Percentiles rank a stretch among this genome's conserved stretches.
Conservation (phyloP, 2,329 filamentous ascomycete species). For the Chaetomiaceae sp. region DNA sequence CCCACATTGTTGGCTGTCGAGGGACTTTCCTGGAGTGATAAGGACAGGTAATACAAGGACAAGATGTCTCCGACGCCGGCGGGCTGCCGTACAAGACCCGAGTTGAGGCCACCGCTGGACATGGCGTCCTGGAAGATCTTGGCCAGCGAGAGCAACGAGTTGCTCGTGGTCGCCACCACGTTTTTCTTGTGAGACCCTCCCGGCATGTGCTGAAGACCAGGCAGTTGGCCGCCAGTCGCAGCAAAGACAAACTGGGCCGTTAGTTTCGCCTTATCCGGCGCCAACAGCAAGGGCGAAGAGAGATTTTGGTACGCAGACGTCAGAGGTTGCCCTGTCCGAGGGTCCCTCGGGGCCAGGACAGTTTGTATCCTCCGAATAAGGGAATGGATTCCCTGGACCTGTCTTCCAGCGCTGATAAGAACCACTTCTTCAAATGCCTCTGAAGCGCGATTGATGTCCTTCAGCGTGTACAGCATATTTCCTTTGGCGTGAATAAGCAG, state of each 20-base stretch:
- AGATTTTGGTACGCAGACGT: conserved; percentile 21
- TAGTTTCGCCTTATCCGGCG: conserved; percentile 74
- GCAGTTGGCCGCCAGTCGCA: conserved; percentile 62
- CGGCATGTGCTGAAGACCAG: conserved; percentile 67
- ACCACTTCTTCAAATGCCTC: conserved; percentile 93
- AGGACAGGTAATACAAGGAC: conserved; percentile 87
- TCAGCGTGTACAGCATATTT: conserved; percentile 92
- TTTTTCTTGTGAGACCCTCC: conserved; percentile 68
- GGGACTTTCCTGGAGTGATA: conserved; percentile 90
- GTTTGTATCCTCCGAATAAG: conserved; percentile 73
- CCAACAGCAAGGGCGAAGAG: conserved; percentile 65
- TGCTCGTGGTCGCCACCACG: conserved; percentile 88
- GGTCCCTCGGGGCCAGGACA: conserved; percentile 52
- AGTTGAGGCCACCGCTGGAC: conserved; percentile 60
- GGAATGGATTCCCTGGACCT: conserved; percentile 63
- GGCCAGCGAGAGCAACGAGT: conserved; percentile 85
- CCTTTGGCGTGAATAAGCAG: conserved; percentile 95
- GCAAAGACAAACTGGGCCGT: conserved; percentile 81
- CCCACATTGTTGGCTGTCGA: conserved; percentile 98
- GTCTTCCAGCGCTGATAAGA: conserved; percentile 72
- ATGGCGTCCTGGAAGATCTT: conserved; percentile 98
- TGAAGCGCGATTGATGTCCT: conserved; percentile 73
- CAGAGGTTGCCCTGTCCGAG: conserved; percentile 22
- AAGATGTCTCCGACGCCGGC: conserved; percentile 86
- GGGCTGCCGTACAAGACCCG: conserved; percentile 52